Base-by-base conservation (phyloP, 495 filamentous ascomycete species). In the Aspergillus sparsus region DNA sequence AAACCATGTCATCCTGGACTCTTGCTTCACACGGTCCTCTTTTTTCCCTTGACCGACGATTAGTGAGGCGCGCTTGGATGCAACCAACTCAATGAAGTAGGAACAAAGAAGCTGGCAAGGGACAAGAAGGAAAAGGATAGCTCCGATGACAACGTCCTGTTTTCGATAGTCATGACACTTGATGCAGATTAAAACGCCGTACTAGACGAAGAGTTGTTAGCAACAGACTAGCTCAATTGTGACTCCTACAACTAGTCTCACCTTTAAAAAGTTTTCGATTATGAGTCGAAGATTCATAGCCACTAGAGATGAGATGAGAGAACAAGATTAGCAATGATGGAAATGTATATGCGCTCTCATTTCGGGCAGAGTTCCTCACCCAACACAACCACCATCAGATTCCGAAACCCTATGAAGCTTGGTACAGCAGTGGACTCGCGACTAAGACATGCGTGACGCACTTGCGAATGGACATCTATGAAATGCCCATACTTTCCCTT, bases 231-330 rank as follows among this genome's bases (percentile, higher is more conserved):
- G 33, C 34, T 11, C 9, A 61, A 21, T 33, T 5, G 15, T 9
- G 12, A 58, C 37, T 16, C 21, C 33, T 49, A 0, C 5, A 18
- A 36, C 16, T 42, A 54, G 44, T 9, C 58, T 54, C 34, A 91
- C 92, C 81, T 98, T 98, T 80, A 92, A 89, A 66, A 91, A 96
- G 66, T 98, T 98, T 77, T 98, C 94, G 65, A 98, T 91, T 60
- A 98, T 87, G 61, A 98, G 80, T 62, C 94, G 84, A 8, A 98
- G 78, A 65, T 98, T 98, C 68, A 92, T 92, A 46, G 92, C 93
- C 65, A 97, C 91, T 90, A 67, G 32, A 41, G 27, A 21, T n/a
- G 32, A 41, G 27, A 21, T n/a, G 13, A 10, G 6, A 49, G 47
- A 16, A 51, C 55, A 37, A 45, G 49, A 65, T 69, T 39, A 71